Percentiles rank a stretch among this genome's conserved stretches.
Conservation (phyloP, 148 eudicot genomes). For the Spergularia bocconei region DNA sequence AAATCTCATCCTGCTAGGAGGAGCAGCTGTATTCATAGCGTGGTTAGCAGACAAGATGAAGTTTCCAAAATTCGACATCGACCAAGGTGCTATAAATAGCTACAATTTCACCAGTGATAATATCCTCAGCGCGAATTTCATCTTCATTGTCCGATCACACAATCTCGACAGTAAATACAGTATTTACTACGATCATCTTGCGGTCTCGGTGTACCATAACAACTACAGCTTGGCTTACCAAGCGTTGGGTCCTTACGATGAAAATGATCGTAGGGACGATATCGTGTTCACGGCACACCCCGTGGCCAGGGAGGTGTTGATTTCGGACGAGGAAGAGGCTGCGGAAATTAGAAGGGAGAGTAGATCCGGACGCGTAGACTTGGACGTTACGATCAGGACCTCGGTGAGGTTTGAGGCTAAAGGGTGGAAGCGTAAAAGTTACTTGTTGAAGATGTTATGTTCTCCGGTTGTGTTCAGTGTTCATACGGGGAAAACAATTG, state of each 20-base stretch:
- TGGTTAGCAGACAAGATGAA: slow-evolving; percentile 53
- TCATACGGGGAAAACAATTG: slow-evolving; percentile 29
- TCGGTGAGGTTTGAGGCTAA: slow-evolving; percentile 50
- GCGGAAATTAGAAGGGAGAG: slow-evolving; percentile 41
- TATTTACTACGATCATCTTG: slow-evolving; percentile 45
- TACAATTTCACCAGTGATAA: slow-evolving; percentile 39
- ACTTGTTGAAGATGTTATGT: slow-evolving; percentile 49
- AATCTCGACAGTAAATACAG: slow-evolving; percentile 49
- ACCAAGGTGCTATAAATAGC: slow-evolving; percentile 36
- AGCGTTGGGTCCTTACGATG: slow-evolving; percentile 40
- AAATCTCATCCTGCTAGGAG: slow-evolving; percentile 18
- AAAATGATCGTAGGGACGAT: slow-evolving; percentile 35
- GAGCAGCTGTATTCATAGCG: slow-evolving; percentile 37
- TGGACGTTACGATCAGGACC: slow-evolving; percentile 49
- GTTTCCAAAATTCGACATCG: slow-evolving; percentile 42
- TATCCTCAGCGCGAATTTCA: slow-evolving; percentile 46
- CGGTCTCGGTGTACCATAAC: slow-evolving; percentile 38
- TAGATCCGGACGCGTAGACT: slow-evolving; percentile 27
- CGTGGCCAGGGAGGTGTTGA: slow-evolving; percentile 28
- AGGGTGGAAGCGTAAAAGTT: slow-evolving; percentile 50
- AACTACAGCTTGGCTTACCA: slow-evolving; percentile 38
- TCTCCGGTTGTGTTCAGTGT: slow-evolving; percentile 33
- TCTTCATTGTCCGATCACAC: slow-evolving; percentile 40
- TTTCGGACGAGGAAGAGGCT: slow-evolving; percentile 28
- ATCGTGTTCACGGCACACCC: slow-evolving; percentile 38